A percentile compares a stretch with the other conserved stretches of the same genome.
Evolutionary conservation across 1,139 yeast species (phyloP).

Genomic region (Geotrichum restrictum): DNA sequence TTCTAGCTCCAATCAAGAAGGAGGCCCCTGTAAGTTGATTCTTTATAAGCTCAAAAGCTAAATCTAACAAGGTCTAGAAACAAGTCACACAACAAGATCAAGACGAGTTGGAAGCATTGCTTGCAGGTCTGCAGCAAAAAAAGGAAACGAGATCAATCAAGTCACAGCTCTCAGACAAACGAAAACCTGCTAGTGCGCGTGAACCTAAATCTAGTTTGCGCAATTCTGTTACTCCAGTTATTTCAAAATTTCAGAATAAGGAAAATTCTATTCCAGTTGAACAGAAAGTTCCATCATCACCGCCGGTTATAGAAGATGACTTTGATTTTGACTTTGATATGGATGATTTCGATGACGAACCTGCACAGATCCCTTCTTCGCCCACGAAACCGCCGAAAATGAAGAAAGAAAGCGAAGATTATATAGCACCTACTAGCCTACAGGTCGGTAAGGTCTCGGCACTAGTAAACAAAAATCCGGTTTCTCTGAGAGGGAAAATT

Average conservation of each 20-base stretch:
- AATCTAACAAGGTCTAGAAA: constrained; percentile 13
- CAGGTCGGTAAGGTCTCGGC: constrained; percentile 11
- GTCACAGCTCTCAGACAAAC: constrained; percentile 5
- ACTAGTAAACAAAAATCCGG: constrained; percentile 5
- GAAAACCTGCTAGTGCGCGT: constrained; percentile 8
- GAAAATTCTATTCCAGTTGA: constrained; percentile 11
- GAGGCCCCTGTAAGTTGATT: constrained; percentile 18
- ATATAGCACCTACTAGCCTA: constrained; percentile 8
- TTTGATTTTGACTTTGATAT: constrained; percentile 17
- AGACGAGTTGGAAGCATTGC: constrained; percentile 19
- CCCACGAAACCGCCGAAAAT: constrained; percentile 3
- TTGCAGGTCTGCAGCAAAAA: constrained; percentile 13
- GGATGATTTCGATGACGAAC: constrained; percentile 23
- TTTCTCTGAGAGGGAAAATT: neutral
- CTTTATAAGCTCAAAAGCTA: neutral
- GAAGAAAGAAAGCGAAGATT: constrained; percentile 14
- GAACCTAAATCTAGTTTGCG: neutral
- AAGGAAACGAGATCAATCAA: constrained; percentile 6
- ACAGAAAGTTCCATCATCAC: constrained; percentile 24
- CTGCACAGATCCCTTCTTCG: constrained; percentile 25
- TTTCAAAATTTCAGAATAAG: neutral
- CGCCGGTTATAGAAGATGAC: constrained; percentile 3
- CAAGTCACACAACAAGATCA: constrained; percentile 18
- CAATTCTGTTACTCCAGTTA: neutral
- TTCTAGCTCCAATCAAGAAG: constrained; percentile 15